A percentile compares a stretch with the other conserved stretches of the same genome.
Conservation (phyloP, 352 stramenopile genomes). For the Phytopythium boreale region DNA sequence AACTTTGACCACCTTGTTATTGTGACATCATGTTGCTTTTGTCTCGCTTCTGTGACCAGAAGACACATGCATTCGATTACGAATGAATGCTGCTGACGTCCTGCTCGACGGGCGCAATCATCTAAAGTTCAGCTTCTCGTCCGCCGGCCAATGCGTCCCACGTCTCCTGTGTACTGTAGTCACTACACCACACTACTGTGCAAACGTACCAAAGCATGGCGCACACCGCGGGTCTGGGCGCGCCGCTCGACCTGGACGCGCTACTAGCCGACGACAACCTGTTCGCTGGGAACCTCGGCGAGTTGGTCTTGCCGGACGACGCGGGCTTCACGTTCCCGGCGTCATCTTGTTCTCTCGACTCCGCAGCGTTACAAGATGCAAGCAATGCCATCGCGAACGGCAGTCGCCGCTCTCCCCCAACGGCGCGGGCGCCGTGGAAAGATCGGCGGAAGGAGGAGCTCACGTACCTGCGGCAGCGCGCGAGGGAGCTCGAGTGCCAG, state of each 20-base stretch:
- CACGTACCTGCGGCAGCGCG: constrained; percentile 3
- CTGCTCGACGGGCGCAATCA: too few relatives aligned
- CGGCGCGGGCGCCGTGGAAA: not conserved
- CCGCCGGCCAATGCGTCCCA: too few relatives aligned
- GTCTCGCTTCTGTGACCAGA: too few relatives aligned
- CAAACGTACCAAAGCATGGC: not conserved
- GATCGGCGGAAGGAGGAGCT: constrained; percentile 9
- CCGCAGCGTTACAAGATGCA: not conserved
- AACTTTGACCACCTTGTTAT: too few relatives aligned
- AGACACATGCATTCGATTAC: too few relatives aligned
- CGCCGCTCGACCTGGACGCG: not conserved
- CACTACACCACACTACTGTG: too few relatives aligned
- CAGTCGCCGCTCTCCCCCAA: not conserved
- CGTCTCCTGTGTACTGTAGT: too few relatives aligned
- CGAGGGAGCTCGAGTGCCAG: constrained; percentile 5
- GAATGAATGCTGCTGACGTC: too few relatives aligned
- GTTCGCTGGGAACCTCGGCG: not conserved
- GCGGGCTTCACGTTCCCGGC: not conserved
- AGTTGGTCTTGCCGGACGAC: not conserved
- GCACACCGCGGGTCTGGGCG: not conserved
- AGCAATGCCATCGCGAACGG: not conserved
- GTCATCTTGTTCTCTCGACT: not conserved
- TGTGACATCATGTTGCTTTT: too few relatives aligned
- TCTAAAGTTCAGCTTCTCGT: too few relatives aligned
- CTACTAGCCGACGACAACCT: not conserved